phyloP scores from a whole-genome alignment of 257 asterid species.

The Anisodus tanguticus region DNA sequence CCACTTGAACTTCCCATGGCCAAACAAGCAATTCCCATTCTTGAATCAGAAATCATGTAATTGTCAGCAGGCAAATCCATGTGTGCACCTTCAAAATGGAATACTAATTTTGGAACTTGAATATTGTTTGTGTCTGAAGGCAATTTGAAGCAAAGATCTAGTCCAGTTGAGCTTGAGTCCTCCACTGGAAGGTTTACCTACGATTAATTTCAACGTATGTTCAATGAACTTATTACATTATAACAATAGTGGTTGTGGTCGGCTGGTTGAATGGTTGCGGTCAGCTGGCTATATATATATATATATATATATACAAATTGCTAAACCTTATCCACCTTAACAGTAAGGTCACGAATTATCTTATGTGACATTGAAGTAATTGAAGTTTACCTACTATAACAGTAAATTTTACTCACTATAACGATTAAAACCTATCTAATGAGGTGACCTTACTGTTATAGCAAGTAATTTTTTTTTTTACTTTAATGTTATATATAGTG shows the following conservation, averaged over 20 bases:
- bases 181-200: slow-evolving; percentile 61
- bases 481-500: no score
- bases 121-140: slow-evolving; percentile 44
- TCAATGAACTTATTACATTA: background rate
- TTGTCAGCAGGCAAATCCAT: slow-evolving; percentile 79
- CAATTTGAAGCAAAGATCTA: slow-evolving; percentile 70
- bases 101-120: slow-evolving; percentile 62
- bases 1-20: slow-evolving; percentile 82
- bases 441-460: background rate
- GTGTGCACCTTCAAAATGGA: slow-evolving; percentile 70
- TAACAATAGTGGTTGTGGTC: no score
- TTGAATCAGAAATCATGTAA: slow-evolving; percentile 65
- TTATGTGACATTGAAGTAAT: background rate
- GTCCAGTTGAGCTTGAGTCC: slow-evolving; percentile 53
- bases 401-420: background rate
- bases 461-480: background rate
- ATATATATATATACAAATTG: background rate
- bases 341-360: background rate
- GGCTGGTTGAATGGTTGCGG: no score
- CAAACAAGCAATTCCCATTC: slow-evolving; percentile 69
- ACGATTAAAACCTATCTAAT: background rate
- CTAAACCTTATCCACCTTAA: background rate
- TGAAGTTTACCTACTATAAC: background rate
- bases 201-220: background rate
- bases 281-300: no score